Conservation (phyloP, 495 filamentous ascomycete genomes). For the Talaromyces stipitatus region DNA sequence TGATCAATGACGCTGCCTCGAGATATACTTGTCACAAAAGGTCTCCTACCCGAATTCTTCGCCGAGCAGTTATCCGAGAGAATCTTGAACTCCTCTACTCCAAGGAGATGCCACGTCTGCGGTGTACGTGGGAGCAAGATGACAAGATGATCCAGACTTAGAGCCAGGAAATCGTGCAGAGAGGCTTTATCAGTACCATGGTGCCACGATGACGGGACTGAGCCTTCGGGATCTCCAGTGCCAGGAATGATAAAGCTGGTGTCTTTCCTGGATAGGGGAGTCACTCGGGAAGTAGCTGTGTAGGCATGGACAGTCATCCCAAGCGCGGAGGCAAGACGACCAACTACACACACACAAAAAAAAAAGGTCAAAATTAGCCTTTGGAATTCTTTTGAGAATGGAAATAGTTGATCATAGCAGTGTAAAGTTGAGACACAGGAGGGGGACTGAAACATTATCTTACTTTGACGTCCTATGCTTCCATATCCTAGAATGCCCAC, state of each 20-base stretch:
- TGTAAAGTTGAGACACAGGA: background rate
- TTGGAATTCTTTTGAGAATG: background rate
- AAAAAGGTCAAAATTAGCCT: background rate
- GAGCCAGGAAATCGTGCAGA: constrained; percentile 56
- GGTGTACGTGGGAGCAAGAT: constrained; percentile 66
- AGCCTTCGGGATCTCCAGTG: constrained; percentile 70
- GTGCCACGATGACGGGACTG: constrained; percentile 65
- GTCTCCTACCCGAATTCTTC: constrained; percentile 11
- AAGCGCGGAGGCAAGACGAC: constrained; percentile 57
- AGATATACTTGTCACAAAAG: constrained; percentile 66
- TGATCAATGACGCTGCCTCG: constrained; percentile 67
- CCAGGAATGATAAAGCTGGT: constrained; percentile 63
- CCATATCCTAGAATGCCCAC: constrained; percentile 80
- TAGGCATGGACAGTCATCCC: constrained; percentile 82
- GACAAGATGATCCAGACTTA: constrained; percentile 70
- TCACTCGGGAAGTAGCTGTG: constrained; percentile 55
- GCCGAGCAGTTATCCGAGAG: constrained; percentile 38
- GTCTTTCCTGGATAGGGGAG: constrained; percentile 52
- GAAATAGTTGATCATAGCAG: background rate
- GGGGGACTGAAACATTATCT: constrained; percentile 5
- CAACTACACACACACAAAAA: constrained; percentile 30
- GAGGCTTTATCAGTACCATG: constrained; percentile 53
- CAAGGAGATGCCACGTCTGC: constrained; percentile 55
- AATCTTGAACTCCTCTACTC: constrained; percentile 57
- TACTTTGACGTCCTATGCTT: constrained; percentile 65